These are phyloP conservation scores for Hypoxylon sp. DNA, from an alignment of 2,329 filamentous ascomycete genomes.

Conservation along the genomic window DNA sequence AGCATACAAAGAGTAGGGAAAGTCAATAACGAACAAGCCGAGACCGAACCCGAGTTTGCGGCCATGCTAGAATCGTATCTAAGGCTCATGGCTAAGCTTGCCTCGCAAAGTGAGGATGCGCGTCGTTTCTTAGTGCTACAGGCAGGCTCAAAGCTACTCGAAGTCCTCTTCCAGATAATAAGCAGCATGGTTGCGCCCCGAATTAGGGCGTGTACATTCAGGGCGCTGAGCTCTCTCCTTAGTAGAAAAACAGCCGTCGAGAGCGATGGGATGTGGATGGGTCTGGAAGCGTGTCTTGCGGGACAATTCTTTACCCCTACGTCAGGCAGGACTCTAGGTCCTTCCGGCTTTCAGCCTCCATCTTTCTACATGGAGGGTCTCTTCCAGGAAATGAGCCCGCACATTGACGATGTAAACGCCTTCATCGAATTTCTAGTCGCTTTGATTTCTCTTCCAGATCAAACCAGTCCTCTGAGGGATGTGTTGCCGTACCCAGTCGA, in stretches of 20 bases:
- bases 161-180: conserved; percentile 80
- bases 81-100: conserved; percentile 83
- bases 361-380: conserved; percentile 65
- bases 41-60: conserved; percentile 88
- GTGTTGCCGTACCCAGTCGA: conserved; percentile 86
- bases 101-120: conserved; percentile 75
- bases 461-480: conserved; percentile 72
- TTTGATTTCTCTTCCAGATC: conserved; percentile 72
- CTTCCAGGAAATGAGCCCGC: conserved; percentile 76
- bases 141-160: conserved; percentile 72
- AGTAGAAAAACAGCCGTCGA: conserved; percentile 74
- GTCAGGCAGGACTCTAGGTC: conserved; percentile 39
- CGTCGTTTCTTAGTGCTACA: conserved; percentile 76
- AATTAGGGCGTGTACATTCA: conserved; percentile 84
- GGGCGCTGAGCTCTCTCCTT: conserved; percentile 78
- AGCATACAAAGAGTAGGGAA: conserved; percentile 67
- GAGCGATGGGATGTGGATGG: conserved; percentile 79
- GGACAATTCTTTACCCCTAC: conserved; percentile 57
- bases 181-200: conserved; percentile 79
- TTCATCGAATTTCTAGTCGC: conserved; percentile 81
- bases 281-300: conserved; percentile 81
- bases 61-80: conserved; percentile 97
- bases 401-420: conserved; percentile 85
- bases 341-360: conserved; percentile 45
- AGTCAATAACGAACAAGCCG: conserved; percentile 71